phyloP scores from a whole-genome alignment of 2,329 filamentous ascomycete species.

The Trichoderma koningii region DNA sequence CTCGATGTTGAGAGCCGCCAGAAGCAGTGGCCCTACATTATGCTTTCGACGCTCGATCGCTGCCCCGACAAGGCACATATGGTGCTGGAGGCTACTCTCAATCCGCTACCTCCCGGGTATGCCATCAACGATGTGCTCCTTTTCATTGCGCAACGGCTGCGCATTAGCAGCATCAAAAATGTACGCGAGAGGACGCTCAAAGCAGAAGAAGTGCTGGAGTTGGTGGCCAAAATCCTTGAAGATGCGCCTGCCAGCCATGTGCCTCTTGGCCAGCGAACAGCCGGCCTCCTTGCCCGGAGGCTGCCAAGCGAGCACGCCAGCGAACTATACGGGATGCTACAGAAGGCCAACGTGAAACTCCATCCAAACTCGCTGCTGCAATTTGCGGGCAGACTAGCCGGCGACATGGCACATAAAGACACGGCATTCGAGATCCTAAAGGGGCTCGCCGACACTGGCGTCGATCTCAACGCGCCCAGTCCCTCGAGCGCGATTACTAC shows the following conservation, averaged over 20 bases:
- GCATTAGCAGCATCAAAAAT: constrained; percentile 28
- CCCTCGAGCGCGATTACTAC: constrained; percentile 60
- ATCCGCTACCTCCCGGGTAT: constrained; percentile 43
- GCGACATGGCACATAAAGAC: constrained; percentile 44
- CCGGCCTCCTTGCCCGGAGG: constrained; percentile 40
- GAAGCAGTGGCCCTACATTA: constrained; percentile 39
- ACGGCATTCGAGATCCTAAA: constrained; percentile 47
- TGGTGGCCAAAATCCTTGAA: constrained; percentile 37
- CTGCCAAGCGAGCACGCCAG: constrained; percentile 38
- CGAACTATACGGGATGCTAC: constrained; percentile 44
- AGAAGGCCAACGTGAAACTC: constrained; percentile 36
- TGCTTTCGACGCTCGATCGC: constrained; percentile 42
- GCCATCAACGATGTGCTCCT: constrained; percentile 43
- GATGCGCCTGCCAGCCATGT: constrained; percentile 37
- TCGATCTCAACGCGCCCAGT: constrained; percentile 50
- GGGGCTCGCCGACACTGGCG: constrained; percentile 40
- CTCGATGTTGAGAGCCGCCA: constrained; percentile 35
- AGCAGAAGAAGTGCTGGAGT: constrained; percentile 38
- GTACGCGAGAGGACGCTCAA: constrained; percentile 32
- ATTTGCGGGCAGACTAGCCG: constrained; percentile 51
- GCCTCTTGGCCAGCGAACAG: constrained; percentile 43
- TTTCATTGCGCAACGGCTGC: constrained; percentile 36
- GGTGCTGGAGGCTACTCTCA: constrained; percentile 44
- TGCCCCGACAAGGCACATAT: constrained; percentile 38
- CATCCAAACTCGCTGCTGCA: constrained; percentile 51